A percentile compares a stretch with the other conserved stretches of the same genome.
These are phyloP conservation scores for Phlebiopsis gigantea DNA, from an alignment of 768 basidiomycete species.

Conservation along the genomic window DNA sequence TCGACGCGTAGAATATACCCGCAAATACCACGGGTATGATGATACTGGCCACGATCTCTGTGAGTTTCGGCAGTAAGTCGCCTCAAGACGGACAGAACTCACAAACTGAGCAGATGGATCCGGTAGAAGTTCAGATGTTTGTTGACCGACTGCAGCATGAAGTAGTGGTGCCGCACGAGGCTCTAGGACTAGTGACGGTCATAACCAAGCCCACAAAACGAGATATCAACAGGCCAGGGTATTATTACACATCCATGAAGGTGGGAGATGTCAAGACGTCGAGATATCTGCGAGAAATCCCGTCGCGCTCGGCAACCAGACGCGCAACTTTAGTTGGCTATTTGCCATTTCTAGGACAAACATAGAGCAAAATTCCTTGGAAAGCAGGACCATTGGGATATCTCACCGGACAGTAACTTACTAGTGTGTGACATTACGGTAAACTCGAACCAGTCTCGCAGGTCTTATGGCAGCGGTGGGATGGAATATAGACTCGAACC, in stretches of 20 bases:
- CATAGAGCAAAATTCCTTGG: too few species aligned
- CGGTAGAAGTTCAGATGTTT: slow-evolving; percentile 43
- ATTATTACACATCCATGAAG: background rate
- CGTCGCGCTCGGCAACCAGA: too few species aligned
- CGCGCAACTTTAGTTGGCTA: too few species aligned
- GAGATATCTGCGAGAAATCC: background rate
- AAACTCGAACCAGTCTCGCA: too few species aligned
- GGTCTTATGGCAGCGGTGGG: too few species aligned
- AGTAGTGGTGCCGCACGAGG: too few species aligned
- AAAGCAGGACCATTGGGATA: too few species aligned
- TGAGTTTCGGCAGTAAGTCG: background rate
- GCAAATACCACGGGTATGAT: slow-evolving; percentile 77
- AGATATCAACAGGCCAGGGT: background rate
- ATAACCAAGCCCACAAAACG: background rate
- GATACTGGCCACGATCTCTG: slow-evolving; percentile 38
- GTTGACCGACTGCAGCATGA: slow-evolving; percentile 20
- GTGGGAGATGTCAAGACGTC: background rate
- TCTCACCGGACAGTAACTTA: too few species aligned
- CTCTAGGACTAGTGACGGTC: background rate
- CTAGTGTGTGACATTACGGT: too few species aligned
- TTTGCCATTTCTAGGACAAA: too few species aligned
- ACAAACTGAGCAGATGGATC: slow-evolving; percentile 40
- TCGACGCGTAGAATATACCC: slow-evolving; percentile 79
- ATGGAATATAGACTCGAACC: too few species aligned
- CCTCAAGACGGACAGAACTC: slow-evolving; percentile 11